A percentile compares a stretch with the other conserved stretches of the same genome.
Conservation (phyloP, 352 stramenopile species). For the Globisporangium orthogonon region DNA sequence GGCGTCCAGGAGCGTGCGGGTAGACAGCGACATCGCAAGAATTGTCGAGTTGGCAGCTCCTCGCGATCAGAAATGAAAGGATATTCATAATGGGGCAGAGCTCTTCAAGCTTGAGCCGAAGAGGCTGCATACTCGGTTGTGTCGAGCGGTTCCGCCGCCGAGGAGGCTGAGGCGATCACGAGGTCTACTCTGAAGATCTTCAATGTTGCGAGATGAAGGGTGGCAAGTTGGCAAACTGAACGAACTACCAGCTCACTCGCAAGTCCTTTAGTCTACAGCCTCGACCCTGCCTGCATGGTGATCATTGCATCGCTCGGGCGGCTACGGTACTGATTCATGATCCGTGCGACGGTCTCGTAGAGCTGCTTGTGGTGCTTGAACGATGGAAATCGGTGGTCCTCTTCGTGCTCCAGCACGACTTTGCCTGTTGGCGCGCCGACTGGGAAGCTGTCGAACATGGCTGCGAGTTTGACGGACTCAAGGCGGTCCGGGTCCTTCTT, state of each 20-base stretch:
- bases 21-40: neutral
- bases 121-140: too few relatives aligned
- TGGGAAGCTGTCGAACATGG: neutral
- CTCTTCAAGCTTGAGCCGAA: too few relatives aligned
- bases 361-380: neutral
- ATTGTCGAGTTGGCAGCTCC: neutral
- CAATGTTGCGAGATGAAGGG: too few relatives aligned
- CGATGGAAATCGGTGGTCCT: constrained; percentile 26
- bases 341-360: neutral
- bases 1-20: constrained; percentile 43
- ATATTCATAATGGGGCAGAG: too few relatives aligned
- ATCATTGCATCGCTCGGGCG: constrained; percentile 13
- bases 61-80: neutral
- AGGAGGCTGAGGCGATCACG: too few relatives aligned
- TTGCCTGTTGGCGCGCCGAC: constrained; percentile 1
- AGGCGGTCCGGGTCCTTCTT: constrained; percentile 54
- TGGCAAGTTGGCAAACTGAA: neutral
- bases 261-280: neutral
- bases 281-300: constrained; percentile 5
- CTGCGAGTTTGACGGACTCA: constrained; percentile 19
- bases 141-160: too few relatives aligned
- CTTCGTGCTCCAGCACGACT: constrained; percentile 27
- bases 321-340: constrained; percentile 3
- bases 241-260: neutral
- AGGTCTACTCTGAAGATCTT: too few relatives aligned